Conservation (phyloP, 768 basidiomycete species). For the Daedalea quercina region DNA sequence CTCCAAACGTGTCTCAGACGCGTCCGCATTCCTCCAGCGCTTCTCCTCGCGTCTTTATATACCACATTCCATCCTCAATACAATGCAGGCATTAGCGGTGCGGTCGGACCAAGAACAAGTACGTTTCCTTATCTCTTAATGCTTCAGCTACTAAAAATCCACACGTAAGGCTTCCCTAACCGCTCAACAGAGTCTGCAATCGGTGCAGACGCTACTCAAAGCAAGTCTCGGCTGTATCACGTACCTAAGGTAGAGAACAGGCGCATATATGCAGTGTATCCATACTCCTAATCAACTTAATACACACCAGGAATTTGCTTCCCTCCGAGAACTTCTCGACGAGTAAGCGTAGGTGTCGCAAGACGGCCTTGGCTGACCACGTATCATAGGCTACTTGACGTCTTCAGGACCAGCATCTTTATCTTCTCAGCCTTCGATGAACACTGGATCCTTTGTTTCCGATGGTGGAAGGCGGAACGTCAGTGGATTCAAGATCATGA, state of each 20-base stretch:
- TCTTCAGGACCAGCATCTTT: constrained; percentile 29
- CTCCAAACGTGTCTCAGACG: neutral
- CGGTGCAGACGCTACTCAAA: constrained; percentile 64
- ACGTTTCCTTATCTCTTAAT: neutral
- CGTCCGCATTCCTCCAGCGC: neutral
- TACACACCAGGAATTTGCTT: constrained; percentile 50
- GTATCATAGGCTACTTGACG: constrained; percentile 45
- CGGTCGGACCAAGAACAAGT: constrained; percentile 23
- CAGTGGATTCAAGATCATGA: constrained; percentile 68
- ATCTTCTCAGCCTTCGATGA: constrained; percentile 25
- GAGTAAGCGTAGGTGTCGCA: constrained; percentile 31
- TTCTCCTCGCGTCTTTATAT: neutral
- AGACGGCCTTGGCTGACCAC: neutral
- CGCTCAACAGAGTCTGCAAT: constrained; percentile 56
- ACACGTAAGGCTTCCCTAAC: constrained; percentile 21
- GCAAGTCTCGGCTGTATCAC: constrained; percentile 75
- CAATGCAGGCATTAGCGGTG: constrained; percentile 35
- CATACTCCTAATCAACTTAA: constrained; percentile 1
- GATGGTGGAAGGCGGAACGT: constrained; percentile 33
- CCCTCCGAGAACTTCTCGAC: constrained; percentile 76
- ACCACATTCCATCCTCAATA: neutral
- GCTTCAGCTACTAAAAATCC: neutral
- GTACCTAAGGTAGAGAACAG: constrained; percentile 50
- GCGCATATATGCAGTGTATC: constrained; percentile 7
- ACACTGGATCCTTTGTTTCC: constrained; percentile 30